Evolutionary conservation across 1,284 basidiomycete species (phyloP), one percentile per base, ranked within the genome.

Genomic region (Fistulinella cinereoalba): DNA sequence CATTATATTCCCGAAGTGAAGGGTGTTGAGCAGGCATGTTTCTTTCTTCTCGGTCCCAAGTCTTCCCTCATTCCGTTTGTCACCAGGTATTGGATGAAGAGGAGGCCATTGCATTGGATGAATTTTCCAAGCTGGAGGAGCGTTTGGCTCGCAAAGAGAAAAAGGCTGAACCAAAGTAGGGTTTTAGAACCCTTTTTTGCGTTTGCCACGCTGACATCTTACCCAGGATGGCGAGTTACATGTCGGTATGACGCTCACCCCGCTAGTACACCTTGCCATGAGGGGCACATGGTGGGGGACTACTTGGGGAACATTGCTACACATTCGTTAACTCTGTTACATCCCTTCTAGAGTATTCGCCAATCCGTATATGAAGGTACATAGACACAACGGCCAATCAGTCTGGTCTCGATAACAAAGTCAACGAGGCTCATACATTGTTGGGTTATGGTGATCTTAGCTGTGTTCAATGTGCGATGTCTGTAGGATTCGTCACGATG

Each of bases 1-100:
- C 96, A 99, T 70, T 99, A 98, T 62, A 92, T 99, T 46, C 96
- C 96, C 6, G 95, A 99, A 69, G 96, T 99, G 27, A 88, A 96
- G 68, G 85, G 83, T n/a, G 94, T 99, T 6, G 92, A 97, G 62
- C 94, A 98, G 82, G 92, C 88, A 64, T 76, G 32, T 66, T 12
- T 15, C n/a, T 38, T 44, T 39, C 10, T 47, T 32, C 10, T 36
- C 19, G 24, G 15, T 18, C 39, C 42, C 11, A 0, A 15, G 33
- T 41, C 13, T 48, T 37, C 22, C 38, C 49, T 58, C 13, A 58
- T 48, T 4, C 21, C 41, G 44, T 36, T 6, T 24, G 37, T 46
- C 37, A 36, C 12, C 52, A 94, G 91, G 77, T 97, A 6, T 69
- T 98, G 41, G 95, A 94, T 62, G 81, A 88, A 56, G 96, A 98